Conservation (phyloP, 768 basidiomycete species). For the Boletus speciosus region DNA sequence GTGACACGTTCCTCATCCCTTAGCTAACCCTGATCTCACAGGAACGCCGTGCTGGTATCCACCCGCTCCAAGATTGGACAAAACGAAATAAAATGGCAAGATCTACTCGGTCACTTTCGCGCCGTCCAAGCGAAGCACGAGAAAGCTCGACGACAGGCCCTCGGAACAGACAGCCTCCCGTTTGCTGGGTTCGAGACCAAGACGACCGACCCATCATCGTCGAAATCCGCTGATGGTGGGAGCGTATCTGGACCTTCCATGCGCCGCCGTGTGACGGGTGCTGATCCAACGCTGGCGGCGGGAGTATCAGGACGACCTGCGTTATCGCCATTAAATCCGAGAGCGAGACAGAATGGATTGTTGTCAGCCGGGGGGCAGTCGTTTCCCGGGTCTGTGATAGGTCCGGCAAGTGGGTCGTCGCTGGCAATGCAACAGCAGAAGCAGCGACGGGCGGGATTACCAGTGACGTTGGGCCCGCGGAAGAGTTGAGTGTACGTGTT, state of each 20-base stretch:
- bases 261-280: constrained; percentile 64
- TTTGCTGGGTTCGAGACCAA: constrained; percentile 43
- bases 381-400: constrained; percentile 18
- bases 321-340: constrained; percentile 73
- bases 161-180: constrained; percentile 59
- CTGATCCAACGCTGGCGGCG: constrained; percentile 31
- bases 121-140: constrained; percentile 87
- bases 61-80: constrained; percentile 74
- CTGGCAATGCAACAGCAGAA: constrained; percentile 36
- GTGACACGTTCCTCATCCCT: background rate
- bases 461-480: constrained; percentile 38
- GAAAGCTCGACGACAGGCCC: constrained; percentile 76
- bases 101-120: constrained; percentile 89
- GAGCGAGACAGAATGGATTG: constrained; percentile 50
- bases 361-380: constrained; percentile 34
- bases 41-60: constrained; percentile 35
- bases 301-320: constrained; percentile 34
- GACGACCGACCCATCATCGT: constrained; percentile 20
- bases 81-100: constrained; percentile 97
- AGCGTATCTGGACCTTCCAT: constrained; percentile 40
- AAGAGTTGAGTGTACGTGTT: constrained; percentile 6
- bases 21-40: constrained; percentile 25
- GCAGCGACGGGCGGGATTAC: constrained; percentile 36
- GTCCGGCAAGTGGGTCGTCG: constrained; percentile 5
- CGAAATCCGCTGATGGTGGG: constrained; percentile 7